A percentile compares a stretch with the other conserved stretches of the same genome.
Evolutionary conservation across 2,329 filamentous ascomycete genomes (phyloP).

Genomic region (Arthrinium phaeospermum): DNA sequence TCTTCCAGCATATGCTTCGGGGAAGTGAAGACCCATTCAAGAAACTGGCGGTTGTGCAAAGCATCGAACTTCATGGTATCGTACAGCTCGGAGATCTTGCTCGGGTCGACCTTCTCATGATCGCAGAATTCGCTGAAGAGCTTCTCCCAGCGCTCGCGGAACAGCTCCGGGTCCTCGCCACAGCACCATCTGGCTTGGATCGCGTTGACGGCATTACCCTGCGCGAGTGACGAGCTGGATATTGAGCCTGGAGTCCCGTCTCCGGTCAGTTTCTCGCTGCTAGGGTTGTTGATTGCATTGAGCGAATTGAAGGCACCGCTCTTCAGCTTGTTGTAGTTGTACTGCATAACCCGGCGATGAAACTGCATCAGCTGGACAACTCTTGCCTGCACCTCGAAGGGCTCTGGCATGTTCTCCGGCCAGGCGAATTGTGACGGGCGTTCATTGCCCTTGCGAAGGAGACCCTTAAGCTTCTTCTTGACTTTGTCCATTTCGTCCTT

Average conservation of each 20-base stretch:
- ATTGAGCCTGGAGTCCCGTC: constrained; percentile 50
- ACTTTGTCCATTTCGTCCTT: constrained; percentile 99
- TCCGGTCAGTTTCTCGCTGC: constrained; percentile 50
- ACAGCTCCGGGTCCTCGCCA: constrained; percentile 91
- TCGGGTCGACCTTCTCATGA: constrained; percentile 96
- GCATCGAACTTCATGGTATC: constrained; percentile 99
- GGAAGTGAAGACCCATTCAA: constrained; percentile 97
- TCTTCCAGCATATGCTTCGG: constrained; percentile 79
- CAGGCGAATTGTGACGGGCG: constrained; percentile 97
- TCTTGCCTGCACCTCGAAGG: constrained; percentile 87
- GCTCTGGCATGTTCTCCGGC: constrained; percentile 93
- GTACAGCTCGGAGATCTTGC: constrained; percentile 97
- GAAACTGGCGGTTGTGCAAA: constrained; percentile 91
- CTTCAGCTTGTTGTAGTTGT: constrained; percentile 86
- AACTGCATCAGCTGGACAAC: constrained; percentile 98
- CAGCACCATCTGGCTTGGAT: constrained; percentile 96
- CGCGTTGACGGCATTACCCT: constrained; percentile 65
- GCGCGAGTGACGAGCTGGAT: constrained; percentile 56
- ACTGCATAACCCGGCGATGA: constrained; percentile 90
- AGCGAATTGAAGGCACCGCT: constrained; percentile 69
- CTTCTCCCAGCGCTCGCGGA: constrained; percentile 98
- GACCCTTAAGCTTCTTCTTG: constrained; percentile 97
- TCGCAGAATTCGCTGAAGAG: constrained; percentile 96
- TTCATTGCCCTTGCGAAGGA: constrained; percentile 90
- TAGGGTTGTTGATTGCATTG: constrained; percentile 59